Conservation (phyloP, 306 rosid species). For the Canavalia ensiformis region DNA sequence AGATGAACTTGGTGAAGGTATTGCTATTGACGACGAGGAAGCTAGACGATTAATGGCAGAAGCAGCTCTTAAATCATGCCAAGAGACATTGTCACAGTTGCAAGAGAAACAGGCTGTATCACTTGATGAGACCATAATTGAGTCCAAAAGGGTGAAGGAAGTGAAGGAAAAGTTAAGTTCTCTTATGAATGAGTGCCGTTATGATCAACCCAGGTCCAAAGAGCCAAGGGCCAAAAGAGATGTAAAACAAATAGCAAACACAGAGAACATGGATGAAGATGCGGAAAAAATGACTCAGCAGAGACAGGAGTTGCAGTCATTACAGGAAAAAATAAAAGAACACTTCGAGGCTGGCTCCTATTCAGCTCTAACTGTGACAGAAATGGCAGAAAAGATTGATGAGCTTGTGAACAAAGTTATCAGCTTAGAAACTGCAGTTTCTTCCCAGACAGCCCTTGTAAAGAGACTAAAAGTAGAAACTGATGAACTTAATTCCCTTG, state of each 20-base stretch:
- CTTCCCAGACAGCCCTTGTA: slow-evolving; percentile 79
- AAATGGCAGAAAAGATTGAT: slow-evolving; percentile 83
- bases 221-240: slow-evolving; percentile 38
- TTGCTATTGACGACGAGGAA: slow-evolving; percentile 72
- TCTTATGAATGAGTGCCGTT: slow-evolving; percentile 52
- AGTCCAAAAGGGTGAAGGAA: slow-evolving; percentile 64
- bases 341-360: slow-evolving; percentile 59
- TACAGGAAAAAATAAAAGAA: slow-evolving; percentile 65
- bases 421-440: slow-evolving; percentile 73
- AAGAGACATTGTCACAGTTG: slow-evolving; percentile 66
- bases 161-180: slow-evolving; percentile 55
- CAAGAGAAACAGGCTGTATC: slow-evolving; percentile 66
- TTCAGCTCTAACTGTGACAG: slow-evolving; percentile 69
- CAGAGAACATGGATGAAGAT: slow-evolving; percentile 45
- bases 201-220: slow-evolving; percentile 23
- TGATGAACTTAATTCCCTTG: slow-evolving; percentile 63
- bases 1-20: slow-evolving; percentile 80
- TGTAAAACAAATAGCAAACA: slow-evolving; percentile 22
- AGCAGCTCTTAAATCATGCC: slow-evolving; percentile 78
- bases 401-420: slow-evolving; percentile 77
- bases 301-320: slow-evolving; percentile 53
- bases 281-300: slow-evolving; percentile 45
- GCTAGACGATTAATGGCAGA: slow-evolving; percentile 85
- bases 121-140: slow-evolving; percentile 63
- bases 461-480: slow-evolving; percentile 64